Evolutionary conservation across 495 filamentous ascomycete species (phyloP).

Genomic region (Pseudomonodictys pantanalensis): DNA sequence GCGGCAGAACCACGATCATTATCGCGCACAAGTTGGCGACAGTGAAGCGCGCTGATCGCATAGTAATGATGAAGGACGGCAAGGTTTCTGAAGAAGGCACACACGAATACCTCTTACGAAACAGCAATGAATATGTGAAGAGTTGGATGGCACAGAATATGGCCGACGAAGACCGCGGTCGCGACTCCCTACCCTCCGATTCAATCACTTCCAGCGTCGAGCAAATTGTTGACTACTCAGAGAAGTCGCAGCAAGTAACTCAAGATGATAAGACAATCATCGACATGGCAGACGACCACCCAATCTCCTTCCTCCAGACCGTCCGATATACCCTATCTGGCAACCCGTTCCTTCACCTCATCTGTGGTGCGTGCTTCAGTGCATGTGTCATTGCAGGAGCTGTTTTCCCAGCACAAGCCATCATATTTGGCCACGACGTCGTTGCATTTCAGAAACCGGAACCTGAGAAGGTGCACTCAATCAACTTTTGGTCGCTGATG

Average conservation of each 20-base stretch:
- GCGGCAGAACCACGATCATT: conserved; percentile 87
- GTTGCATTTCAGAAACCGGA: neutral
- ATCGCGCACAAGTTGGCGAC: conserved; percentile 94
- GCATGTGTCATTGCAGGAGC: neutral
- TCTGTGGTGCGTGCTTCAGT: neutral
- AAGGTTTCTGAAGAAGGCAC: conserved; percentile 81
- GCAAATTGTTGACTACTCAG: neutral
- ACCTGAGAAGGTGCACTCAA: neutral
- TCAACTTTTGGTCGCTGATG: conserved; percentile 87
- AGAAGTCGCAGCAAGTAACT: neutral
- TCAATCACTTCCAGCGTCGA: neutral
- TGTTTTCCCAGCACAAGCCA: neutral
- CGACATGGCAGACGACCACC: conserved; percentile 8
- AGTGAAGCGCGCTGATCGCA: conserved; percentile 89
- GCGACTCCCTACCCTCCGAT: neutral
- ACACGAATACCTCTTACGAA: conserved; percentile 58
- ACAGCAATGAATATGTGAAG: neutral
- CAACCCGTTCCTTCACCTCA: neutral
- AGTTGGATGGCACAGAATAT: conserved; percentile 8
- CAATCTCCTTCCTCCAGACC: neutral
- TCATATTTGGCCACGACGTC: conserved; percentile 1
- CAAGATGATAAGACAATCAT: neutral
- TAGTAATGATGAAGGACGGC: conserved; percentile 84
- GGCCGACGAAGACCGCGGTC: neutral
- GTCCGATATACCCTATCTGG: neutral